These are phyloP conservation scores for Achlya hypogyna DNA, from an alignment of 352 stramenopile species.

Conservation along the genomic window DNA sequence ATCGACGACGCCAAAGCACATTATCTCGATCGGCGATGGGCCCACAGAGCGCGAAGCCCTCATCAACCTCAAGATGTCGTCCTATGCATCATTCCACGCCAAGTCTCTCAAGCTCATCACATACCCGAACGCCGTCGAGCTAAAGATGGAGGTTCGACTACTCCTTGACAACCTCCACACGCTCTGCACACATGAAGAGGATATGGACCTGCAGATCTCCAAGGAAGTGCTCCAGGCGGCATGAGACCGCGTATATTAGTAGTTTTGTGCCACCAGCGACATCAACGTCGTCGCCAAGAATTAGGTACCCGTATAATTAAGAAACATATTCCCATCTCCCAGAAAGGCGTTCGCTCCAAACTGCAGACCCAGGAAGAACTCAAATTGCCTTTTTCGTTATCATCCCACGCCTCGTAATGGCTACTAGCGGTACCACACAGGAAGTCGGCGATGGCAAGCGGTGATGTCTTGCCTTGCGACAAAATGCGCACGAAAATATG, in stretches of 20 bases:
- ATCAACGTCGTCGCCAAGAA: too few relatives aligned
- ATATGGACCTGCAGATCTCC: constrained; percentile 76
- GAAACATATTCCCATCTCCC: constrained; percentile 5
- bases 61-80: constrained; percentile 81
- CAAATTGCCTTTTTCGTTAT: too few relatives aligned
- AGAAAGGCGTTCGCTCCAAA: too few relatives aligned
- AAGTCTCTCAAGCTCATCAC: constrained; percentile 86
- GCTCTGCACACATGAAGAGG: constrained; percentile 70
- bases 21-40: constrained; percentile 76
- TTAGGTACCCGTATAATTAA: constrained; percentile 15
- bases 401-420: not conserved
- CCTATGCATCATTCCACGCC: constrained; percentile 65
- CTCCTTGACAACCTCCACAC: constrained; percentile 74
- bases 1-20: constrained; percentile 38
- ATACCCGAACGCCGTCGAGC: constrained; percentile 75
- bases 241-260: constrained; percentile 20
- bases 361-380: too few relatives aligned
- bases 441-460: not conserved
- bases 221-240: constrained; percentile 65
- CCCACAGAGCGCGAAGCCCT: constrained; percentile 75
- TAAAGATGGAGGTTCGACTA: constrained; percentile 70
- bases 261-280: constrained; percentile 30
- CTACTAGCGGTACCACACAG: not conserved
- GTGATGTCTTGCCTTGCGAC: too few relatives aligned
- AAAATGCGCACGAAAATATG: too few relatives aligned